These are phyloP conservation scores for Phialophora verrucosa DNA, from an alignment of 2,329 filamentous ascomycete species.

Conservation along the genomic window DNA sequence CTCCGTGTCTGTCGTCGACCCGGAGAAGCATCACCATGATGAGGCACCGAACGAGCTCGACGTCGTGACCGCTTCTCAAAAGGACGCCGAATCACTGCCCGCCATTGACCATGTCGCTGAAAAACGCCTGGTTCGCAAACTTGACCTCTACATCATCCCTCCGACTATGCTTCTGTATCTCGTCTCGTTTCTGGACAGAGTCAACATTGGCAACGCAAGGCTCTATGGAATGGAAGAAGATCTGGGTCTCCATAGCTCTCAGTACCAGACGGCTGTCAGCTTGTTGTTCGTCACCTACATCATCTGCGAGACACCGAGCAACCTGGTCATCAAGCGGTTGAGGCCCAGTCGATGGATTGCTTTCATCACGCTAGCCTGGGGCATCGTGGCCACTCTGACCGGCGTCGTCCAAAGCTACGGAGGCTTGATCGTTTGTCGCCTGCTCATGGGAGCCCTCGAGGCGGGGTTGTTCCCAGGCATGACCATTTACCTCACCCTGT, in stretches of 20 bases:
- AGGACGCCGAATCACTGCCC: conserved; percentile 21
- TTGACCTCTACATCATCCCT: conserved; percentile 50
- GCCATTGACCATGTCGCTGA: conserved; percentile 37
- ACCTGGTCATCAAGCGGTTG: conserved; percentile 53
- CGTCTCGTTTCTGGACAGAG: conserved; percentile 60
- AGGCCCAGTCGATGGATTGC: conserved; percentile 61
- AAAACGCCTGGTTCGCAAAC: conserved; percentile 45
- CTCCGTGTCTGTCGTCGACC: conserved; percentile 14
- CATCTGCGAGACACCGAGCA: conserved; percentile 45
- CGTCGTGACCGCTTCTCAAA: conserved; percentile 15
- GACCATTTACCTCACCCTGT: conserved; percentile 54
- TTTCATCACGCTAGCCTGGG: conserved; percentile 46
- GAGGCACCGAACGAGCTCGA: conserved; percentile 1
- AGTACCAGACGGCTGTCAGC: conserved; percentile 72
- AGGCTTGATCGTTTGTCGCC: conserved; percentile 54
- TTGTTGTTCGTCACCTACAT: conserved; percentile 70
- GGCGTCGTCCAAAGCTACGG: conserved; percentile 55
- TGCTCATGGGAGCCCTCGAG: conserved; percentile 54
- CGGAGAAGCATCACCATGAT: conserved; percentile 15
- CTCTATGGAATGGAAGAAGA: conserved; percentile 52
- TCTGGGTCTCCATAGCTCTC: conserved; percentile 53
- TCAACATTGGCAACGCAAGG: conserved; percentile 56
- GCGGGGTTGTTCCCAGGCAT: conserved; percentile 50
- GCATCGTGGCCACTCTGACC: conserved; percentile 58
- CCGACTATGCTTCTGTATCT: conserved; percentile 62